Percentiles rank a stretch among this genome's conserved stretches.
These are phyloP conservation scores for Arachnomyces sp. DNA, from an alignment of 2,329 filamentous ascomycete genomes.

Conservation along the genomic window DNA sequence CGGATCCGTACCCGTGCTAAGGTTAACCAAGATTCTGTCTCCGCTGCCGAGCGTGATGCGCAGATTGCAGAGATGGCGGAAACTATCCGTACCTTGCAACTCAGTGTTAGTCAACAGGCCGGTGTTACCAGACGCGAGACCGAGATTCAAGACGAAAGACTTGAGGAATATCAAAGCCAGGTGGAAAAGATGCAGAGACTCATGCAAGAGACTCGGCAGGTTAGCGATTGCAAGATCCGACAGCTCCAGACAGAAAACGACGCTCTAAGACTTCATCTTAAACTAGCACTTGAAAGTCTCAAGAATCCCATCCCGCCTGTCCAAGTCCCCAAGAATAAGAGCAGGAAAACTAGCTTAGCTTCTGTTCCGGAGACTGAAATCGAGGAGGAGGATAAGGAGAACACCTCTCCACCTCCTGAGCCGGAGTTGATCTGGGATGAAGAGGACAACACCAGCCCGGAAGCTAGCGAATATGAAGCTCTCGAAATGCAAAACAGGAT, in stretches of 20 bases:
- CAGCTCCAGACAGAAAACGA: slow-evolving; percentile 86
- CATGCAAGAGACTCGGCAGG: slow-evolving; percentile 89
- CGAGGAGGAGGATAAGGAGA: slow-evolving; percentile 44
- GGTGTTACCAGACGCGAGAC: slow-evolving; percentile 62
- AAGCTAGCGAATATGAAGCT: slow-evolving; percentile 37
- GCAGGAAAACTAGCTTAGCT: slow-evolving; percentile 26
- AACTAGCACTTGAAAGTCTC: slow-evolving; percentile 73
- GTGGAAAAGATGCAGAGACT: slow-evolving; percentile 85
- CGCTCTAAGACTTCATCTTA: slow-evolving; percentile 76
- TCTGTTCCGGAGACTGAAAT: slow-evolving; percentile 30
- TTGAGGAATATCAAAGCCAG: slow-evolving; percentile 91
- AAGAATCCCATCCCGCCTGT: slow-evolving; percentile 77
- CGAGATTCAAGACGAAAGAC: slow-evolving; percentile 67
- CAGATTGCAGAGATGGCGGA: slow-evolving; percentile 93
- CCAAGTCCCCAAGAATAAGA: slow-evolving; percentile 22
- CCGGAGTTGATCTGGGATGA: slow-evolving; percentile 23
- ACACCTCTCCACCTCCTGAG: slow-evolving; percentile 21
- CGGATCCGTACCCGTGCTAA: slow-evolving; percentile 88
- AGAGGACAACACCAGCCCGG: slow-evolving; percentile 17
- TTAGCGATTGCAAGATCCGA: slow-evolving; percentile 89
- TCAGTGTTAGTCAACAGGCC: slow-evolving; percentile 58
- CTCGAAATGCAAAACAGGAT: slow-evolving; percentile 73
- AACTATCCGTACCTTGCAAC: slow-evolving; percentile 79
- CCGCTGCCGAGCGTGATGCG: slow-evolving; percentile 84
- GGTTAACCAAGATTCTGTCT: slow-evolving; percentile 92